Base-by-base conservation (phyloP, 495 filamentous ascomycete genomes). In the Astrocystis sublimbata region DNA sequence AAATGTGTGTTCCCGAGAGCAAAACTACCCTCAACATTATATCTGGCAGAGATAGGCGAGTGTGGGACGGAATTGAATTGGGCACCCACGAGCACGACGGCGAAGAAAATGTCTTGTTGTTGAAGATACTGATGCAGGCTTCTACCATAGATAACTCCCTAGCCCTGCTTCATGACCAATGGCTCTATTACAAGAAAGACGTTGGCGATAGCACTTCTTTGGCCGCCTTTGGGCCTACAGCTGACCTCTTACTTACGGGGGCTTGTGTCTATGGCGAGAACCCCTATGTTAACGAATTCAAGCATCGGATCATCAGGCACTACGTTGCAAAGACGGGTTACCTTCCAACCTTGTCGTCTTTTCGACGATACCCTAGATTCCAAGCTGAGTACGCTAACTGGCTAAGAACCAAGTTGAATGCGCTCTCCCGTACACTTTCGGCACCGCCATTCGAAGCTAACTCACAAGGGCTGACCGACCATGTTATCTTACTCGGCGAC, bases 101-200 rank as follows among this genome's bases (percentile, higher is more conserved):
- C n/a, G n/a, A n/a, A n/a, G n/a, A n/a, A n/a, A n/a, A n/a, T 24
- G n/a, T 2, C 19, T 2, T n/a, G n/a, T 47, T 12, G 26, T 28
- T 47, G 17, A 9, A 47, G n/a, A 41, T 0, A 3, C 40, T 58
- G 9, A 6, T n/a, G 5, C 54, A 58, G 26, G 54, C 15, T 21
- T 45, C 40, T 3, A 46, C 38, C 9, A 2, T 58, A 10, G 40
- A 15, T 6, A 4, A 31, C 1, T 46, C 31, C 1, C 9, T 46
- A n/a, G n/a, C 36, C 15, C 36, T 45, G 30, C n/a, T n/a, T n/a
- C 55, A 58, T 7, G 55, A 58, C 8, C 41, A 58, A 35, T 46
- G 21, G 38, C 4, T 47, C 4, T 58, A 47, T 36, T 47, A 30
- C 36, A 35, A 28, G n/a, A 21, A 40, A 31, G 13, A 17, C 26